Evolutionary conservation across 306 rosid species (phyloP).

Genomic region (Biancaea sappan): DNA sequence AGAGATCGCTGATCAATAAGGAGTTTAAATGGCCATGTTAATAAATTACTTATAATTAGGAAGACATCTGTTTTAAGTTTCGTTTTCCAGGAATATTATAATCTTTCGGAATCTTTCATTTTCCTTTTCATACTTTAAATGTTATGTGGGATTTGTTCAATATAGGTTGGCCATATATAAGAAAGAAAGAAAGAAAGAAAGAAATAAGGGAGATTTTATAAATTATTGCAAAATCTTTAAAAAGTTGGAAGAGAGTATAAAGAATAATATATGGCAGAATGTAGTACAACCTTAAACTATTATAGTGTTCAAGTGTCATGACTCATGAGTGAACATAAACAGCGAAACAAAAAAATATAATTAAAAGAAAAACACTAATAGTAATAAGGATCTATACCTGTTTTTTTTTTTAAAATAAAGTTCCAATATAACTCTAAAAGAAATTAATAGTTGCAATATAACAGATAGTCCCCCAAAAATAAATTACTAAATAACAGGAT

Average conservation of each 20-base stretch:
- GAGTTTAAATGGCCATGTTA: not conserved
- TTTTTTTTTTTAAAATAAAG: not conserved
- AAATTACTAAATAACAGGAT: too few species aligned
- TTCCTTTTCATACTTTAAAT: not conserved
- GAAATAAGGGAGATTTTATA: not conserved
- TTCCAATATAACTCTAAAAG: not conserved
- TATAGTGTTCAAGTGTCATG: too few species aligned
- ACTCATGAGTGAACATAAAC: too few species aligned
- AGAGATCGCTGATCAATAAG: not conserved
- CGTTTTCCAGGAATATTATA: not conserved
- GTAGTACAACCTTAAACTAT: not conserved
- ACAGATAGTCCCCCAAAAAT: not conserved
- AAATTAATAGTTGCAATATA: too few species aligned
- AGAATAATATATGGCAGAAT: not conserved
- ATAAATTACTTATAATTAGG: not conserved
- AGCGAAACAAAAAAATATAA: too few species aligned
- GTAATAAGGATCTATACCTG: not conserved
- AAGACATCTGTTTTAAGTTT: not conserved
- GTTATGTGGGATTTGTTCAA: not conserved
- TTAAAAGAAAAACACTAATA: not conserved
- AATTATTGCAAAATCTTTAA: conserved; percentile 1
- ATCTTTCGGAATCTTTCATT: not conserved
- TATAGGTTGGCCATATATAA: not conserved
- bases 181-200: not conserved
- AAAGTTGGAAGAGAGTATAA: not conserved